These are phyloP conservation scores for Tolypocladium ovalisporum DNA, from an alignment of 2,329 filamentous ascomycete species.

Conservation along the genomic window DNA sequence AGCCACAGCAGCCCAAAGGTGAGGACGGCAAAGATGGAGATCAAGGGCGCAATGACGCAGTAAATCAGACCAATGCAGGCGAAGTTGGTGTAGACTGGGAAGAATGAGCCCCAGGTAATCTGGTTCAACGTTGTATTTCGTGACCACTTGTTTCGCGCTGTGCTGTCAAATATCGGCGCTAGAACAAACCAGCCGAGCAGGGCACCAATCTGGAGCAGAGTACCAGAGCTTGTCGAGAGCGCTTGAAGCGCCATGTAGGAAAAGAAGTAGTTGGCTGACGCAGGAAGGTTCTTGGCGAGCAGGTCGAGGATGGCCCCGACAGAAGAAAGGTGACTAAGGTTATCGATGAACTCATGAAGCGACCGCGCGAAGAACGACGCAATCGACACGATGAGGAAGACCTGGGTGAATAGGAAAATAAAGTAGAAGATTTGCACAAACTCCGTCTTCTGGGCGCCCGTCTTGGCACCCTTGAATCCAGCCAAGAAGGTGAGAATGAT, in stretches of 20 bases:
- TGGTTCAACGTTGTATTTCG: slow-evolving; percentile 69
- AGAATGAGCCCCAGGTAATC: slow-evolving; percentile 86
- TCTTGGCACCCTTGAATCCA: slow-evolving; percentile 67
- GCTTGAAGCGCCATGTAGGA: slow-evolving; percentile 96
- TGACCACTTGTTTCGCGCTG: slow-evolving; percentile 69
- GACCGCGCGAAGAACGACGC: slow-evolving; percentile 59
- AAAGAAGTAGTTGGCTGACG: slow-evolving; percentile 93
- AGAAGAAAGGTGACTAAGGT: slow-evolving; percentile 33
- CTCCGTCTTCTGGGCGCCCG: slow-evolving; percentile 65
- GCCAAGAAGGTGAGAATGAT: slow-evolving; percentile 67
- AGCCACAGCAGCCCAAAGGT: slow-evolving; percentile 90
- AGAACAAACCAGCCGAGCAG: slow-evolving; percentile 74
- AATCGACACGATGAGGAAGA: slow-evolving; percentile 88
- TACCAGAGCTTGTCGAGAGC: slow-evolving; percentile 80
- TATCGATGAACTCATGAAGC: slow-evolving; percentile 50
- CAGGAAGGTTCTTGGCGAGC: slow-evolving; percentile 71
- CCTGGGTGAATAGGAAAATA: slow-evolving; percentile 83
- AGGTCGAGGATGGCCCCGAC: slow-evolving; percentile 58
- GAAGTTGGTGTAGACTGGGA: slow-evolving; percentile 93
- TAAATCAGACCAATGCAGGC: slow-evolving; percentile 89
- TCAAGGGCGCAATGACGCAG: slow-evolving; percentile 77
- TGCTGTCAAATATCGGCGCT: slow-evolving; percentile 73
- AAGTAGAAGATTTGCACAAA: slow-evolving; percentile 93
- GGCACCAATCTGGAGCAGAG: slow-evolving; percentile 71
- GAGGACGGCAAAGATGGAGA: slow-evolving; percentile 85